A percentile compares a stretch with the other conserved stretches of the same genome.
Conservation (phyloP, 208 protist genomes). For the Trypanosoma lewisi region DNA sequence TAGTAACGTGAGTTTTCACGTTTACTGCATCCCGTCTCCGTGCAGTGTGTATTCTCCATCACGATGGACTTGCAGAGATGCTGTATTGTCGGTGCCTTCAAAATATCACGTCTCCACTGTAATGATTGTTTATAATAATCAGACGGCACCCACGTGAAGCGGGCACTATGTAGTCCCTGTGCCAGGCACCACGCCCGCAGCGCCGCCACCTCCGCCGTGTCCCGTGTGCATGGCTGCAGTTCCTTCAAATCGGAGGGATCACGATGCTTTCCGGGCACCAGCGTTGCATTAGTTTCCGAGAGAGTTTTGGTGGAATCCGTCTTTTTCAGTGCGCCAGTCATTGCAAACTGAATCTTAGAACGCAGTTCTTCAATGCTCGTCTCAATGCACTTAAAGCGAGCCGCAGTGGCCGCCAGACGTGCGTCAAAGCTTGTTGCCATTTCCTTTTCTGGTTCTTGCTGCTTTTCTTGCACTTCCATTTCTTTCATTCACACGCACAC, state of each 20-base stretch:
- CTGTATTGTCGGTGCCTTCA: constrained; percentile 66
- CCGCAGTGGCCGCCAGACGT: constrained; percentile 36
- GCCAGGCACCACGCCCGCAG: constrained; percentile 55
- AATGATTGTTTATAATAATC: constrained; percentile 87
- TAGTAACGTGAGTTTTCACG: constrained; percentile 81
- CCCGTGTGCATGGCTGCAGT: constrained; percentile 56
- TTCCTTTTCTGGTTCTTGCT: neutral
- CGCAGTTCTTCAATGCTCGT: constrained; percentile 24
- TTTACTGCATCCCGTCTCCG: constrained; percentile 51
- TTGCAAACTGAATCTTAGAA: neutral
- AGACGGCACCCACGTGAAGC: constrained; percentile 83
- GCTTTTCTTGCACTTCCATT: neutral
- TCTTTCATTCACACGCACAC: neutral
- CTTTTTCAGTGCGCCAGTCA: too few species aligned
- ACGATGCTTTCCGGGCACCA: neutral
- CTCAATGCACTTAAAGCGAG: constrained; percentile 51
- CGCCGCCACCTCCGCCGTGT: constrained; percentile 61
- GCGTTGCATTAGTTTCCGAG: too few species aligned
- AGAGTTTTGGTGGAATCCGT: too few species aligned
- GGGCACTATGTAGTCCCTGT: constrained; percentile 41
- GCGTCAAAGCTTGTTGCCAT: constrained; percentile 14
- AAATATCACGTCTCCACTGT: constrained; percentile 77
- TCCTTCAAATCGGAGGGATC: constrained; percentile 29
- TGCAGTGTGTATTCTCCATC: constrained; percentile 91
- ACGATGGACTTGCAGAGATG: constrained; percentile 93